phyloP scores from a whole-genome alignment of 2,329 filamentous ascomycete species.

The Pyrenophora graminea region DNA sequence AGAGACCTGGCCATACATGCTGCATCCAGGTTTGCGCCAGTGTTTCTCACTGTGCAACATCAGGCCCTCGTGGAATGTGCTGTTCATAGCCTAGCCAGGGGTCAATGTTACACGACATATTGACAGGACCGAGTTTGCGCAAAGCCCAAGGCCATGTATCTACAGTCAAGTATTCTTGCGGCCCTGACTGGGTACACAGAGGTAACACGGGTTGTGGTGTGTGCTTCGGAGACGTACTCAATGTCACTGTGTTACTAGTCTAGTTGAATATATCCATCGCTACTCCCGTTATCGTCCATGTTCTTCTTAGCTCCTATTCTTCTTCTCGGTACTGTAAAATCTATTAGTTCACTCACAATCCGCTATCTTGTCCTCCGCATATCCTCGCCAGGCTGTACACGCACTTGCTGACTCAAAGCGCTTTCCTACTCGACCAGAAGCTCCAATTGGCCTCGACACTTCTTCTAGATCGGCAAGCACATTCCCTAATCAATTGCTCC shows the following conservation, averaged over 20 bases:
- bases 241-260: constrained; percentile 29
- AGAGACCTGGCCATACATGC: neutral
- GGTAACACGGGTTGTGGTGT: constrained; percentile 9
- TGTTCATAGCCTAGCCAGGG: constrained; percentile 9
- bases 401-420: neutral
- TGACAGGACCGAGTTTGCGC: constrained; percentile 1
- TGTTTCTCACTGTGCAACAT: constrained; percentile 6
- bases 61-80: constrained; percentile 9
- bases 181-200: constrained; percentile 8
- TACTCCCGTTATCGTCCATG: neutral
- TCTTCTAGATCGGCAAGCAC: constrained; percentile 13
- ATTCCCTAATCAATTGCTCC: constrained; percentile 26
- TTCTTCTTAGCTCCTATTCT: neutral
- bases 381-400: neutral
- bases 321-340: neutral
- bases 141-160: constrained; percentile 10
- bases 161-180: constrained; percentile 6
- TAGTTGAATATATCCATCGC: constrained; percentile 8
- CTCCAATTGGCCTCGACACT: neutral
- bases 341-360: neutral
- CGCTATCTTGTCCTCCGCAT: neutral
- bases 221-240: constrained; percentile 2
- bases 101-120: constrained; percentile 18
- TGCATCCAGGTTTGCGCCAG: neutral
- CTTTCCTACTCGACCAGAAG: no score